Evolutionary conservation across 2,329 filamentous ascomycete species (phyloP).

Genomic region (Fusarium beomiforme): DNA sequence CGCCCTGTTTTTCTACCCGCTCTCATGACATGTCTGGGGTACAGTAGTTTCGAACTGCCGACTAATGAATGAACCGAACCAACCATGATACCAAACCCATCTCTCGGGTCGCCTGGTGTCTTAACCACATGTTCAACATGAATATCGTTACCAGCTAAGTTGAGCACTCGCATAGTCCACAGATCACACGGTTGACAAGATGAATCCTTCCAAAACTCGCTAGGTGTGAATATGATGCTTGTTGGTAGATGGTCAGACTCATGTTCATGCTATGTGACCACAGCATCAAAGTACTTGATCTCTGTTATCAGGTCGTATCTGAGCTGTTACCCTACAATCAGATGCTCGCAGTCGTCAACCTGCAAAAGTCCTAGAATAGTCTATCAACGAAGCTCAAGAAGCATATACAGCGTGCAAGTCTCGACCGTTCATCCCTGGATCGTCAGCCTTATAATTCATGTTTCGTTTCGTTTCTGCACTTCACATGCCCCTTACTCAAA

Average conservation of each 20-base stretch:
- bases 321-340: conserved; percentile 10
- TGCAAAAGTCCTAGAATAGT: not conserved
- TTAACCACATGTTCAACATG: conserved; percentile 13
- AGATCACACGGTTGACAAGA: conserved; percentile 16
- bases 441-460: conserved; percentile 29
- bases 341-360: not conserved
- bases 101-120: conserved; percentile 15
- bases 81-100: conserved; percentile 22
- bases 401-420: conserved; percentile 8
- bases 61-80: not conserved
- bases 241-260: not conserved
- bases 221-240: not conserved
- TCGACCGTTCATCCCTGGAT: conserved; percentile 20
- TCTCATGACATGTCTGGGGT: conserved; percentile 4
- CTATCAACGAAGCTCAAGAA: not conserved
- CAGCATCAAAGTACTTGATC: not conserved
- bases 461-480: conserved; percentile 6
- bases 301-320: not conserved
- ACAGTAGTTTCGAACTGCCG: conserved; percentile 16
- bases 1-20: conserved; percentile 24
- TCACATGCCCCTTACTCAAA: not conserved
- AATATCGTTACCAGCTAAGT: not conserved
- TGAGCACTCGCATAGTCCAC: conserved; percentile 27
- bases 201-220: not conserved
- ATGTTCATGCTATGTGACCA: not conserved